Evolutionary conservation across 495 filamentous ascomycete species (phyloP).

Genomic region (Aspergillus affinis): DNA sequence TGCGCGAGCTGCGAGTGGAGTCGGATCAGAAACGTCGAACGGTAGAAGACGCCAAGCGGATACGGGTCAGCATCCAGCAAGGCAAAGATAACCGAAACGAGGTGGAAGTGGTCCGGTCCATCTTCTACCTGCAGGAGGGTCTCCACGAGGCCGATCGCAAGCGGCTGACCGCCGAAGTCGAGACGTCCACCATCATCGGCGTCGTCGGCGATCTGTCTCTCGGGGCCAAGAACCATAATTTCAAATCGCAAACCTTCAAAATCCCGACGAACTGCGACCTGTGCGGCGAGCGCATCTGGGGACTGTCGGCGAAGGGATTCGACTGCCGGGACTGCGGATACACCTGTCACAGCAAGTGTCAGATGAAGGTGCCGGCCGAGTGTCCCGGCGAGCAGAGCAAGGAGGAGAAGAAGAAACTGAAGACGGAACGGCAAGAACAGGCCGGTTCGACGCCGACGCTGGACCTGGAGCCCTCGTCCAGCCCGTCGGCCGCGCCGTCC

Average conservation of each 20-base stretch:
- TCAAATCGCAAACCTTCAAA: slow-evolving; percentile 96
- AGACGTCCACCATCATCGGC: slow-evolving; percentile 82
- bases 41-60: slow-evolving; percentile 68
- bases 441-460: slow-evolving; percentile 57
- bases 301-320: slow-evolving; percentile 90
- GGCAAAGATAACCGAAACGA: slow-evolving; percentile 85
- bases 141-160: slow-evolving; percentile 85
- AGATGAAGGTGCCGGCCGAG: slow-evolving; percentile 96
- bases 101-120: slow-evolving; percentile 69
- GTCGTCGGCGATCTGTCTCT: slow-evolving; percentile 88
- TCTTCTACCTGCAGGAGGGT: slow-evolving; percentile 78
- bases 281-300: slow-evolving; percentile 96
- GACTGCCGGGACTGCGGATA: slow-evolving; percentile 95
- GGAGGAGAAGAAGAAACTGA: slow-evolving; percentile 91
- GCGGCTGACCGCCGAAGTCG: slow-evolving; percentile 84
- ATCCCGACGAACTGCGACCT: slow-evolving; percentile 98
- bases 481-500: slow-evolving; percentile 42
- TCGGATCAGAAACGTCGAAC: slow-evolving; percentile 81
- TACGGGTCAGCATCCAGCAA: slow-evolving; percentile 71
- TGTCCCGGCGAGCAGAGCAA: slow-evolving; percentile 93
- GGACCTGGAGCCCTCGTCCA: slow-evolving; percentile 38
- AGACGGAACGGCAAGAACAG: slow-evolving; percentile 74
- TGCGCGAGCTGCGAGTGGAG: slow-evolving; percentile 75
- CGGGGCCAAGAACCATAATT: slow-evolving; percentile 90
- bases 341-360: slow-evolving; percentile 97